Conservation (phyloP, 805 yeast genomes). For the Saturnispora besseyi region DNA sequence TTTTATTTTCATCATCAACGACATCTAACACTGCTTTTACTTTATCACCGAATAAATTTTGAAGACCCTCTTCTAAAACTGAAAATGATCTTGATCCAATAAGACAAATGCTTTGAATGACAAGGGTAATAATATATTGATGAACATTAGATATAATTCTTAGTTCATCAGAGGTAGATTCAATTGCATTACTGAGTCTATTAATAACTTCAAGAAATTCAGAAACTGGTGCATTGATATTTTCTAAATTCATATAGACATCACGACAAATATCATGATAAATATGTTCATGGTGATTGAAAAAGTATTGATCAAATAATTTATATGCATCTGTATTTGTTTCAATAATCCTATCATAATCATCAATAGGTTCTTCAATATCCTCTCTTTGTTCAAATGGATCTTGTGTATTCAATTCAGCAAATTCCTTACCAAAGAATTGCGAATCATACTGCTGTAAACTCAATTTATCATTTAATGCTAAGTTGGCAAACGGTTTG, state of each 20-base stretch:
- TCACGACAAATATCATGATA: conserved; percentile 26
- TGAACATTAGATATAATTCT: conserved; percentile 19
- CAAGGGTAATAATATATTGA: conserved; percentile 45
- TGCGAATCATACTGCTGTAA: conserved; percentile 30
- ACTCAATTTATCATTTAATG: conserved; percentile 30
- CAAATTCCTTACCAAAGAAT: conserved; percentile 27
- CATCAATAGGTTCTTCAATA: conserved; percentile 13
- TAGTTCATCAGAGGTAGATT: conserved; percentile 7
- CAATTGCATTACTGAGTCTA: conserved; percentile 18
- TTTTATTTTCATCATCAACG: conserved; percentile 21
- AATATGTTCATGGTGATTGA: conserved; percentile 28
- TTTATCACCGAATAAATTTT: conserved; percentile 24
- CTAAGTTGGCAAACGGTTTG: conserved; percentile 36
- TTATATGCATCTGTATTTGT: conserved; percentile 23
- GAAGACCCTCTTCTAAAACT: conserved; percentile 49
- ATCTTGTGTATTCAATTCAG: conserved; percentile 12
- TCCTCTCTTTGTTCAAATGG: conserved; percentile 10
- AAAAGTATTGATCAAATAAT: conserved; percentile 27
- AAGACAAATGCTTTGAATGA: conserved; percentile 65
- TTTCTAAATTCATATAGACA: conserved; percentile 28
- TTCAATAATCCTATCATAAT: conserved; percentile 16
- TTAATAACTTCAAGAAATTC: conserved; percentile 23
- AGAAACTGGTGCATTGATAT: conserved; percentile 21
- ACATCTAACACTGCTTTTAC: conserved; percentile 19
- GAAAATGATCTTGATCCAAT: conserved; percentile 86